A percentile compares a stretch with the other conserved stretches of the same genome.
Conservation (phyloP, 179 eudicot species). For the Heliamphora pulchella region DNA sequence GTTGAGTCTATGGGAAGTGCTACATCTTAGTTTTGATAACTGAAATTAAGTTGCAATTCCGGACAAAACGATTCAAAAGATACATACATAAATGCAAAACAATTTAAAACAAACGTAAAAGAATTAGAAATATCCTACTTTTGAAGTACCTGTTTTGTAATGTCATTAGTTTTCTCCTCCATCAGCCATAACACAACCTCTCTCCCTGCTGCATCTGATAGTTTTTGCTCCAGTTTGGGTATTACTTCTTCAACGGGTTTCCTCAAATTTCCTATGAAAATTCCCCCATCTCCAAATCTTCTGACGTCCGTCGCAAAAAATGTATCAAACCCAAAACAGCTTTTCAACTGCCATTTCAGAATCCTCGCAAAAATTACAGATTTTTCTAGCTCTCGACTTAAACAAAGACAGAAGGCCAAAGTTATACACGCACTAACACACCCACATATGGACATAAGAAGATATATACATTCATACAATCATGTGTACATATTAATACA, state of each 20-base stretch:
- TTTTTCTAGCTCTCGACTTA: not conserved
- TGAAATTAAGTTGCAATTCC: too few relatives aligned
- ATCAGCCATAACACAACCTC: constrained; percentile 84
- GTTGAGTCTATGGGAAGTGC: not conserved
- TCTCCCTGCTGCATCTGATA: constrained; percentile 82
- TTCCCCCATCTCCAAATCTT: constrained; percentile 96
- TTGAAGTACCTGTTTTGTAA: constrained; percentile 62
- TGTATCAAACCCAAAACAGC: constrained; percentile 85
- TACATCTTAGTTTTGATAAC: too few relatives aligned
- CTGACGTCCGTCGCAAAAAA: constrained; percentile 88
- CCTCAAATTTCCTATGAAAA: constrained; percentile 86
- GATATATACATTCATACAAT: not conserved
- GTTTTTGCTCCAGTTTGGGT: constrained; percentile 74
- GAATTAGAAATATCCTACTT: not conserved
- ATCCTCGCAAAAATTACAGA: constrained; percentile 13
- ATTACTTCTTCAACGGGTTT: constrained; percentile 74
- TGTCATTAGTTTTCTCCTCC: constrained; percentile 86
- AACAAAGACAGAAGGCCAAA: not conserved
- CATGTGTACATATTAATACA: too few relatives aligned
- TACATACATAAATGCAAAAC: not conserved
- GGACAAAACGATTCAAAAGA: not conserved
- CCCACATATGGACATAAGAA: not conserved
- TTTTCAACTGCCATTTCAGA: constrained; percentile 50
- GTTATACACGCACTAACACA: not conserved
- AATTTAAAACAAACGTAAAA: not conserved